Conservation (phyloP, 768 basidiomycete genomes). For the Pholiota conissans region DNA sequence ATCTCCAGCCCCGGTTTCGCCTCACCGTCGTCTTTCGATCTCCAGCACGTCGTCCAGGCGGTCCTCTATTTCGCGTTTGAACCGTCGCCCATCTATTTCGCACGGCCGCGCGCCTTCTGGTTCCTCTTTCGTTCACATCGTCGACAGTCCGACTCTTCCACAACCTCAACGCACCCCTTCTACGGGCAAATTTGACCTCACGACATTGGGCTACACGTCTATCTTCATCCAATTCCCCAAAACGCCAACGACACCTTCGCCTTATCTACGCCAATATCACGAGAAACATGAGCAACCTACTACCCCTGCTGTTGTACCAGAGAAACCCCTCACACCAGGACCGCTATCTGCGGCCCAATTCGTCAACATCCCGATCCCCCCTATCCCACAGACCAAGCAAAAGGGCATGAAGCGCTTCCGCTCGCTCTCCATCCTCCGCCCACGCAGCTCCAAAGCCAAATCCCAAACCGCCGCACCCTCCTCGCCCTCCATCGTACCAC, state of each 20-base stretch:
- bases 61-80: slow-evolving; percentile 18
- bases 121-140: slow-evolving; percentile 43
- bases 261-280: slow-evolving; percentile 24
- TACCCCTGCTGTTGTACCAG: slow-evolving; percentile 1
- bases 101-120: slow-evolving; percentile 41
- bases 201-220: slow-evolving; percentile 63
- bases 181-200: slow-evolving; percentile 54
- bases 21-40: slow-evolving; percentile 31
- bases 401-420: slow-evolving; percentile 24
- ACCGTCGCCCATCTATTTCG: slow-evolving; percentile 33
- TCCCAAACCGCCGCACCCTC: slow-evolving; percentile 16
- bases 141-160: slow-evolving; percentile 41
- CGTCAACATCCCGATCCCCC: slow-evolving; percentile 21
- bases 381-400: slow-evolving; percentile 22
- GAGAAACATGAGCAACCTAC: slow-evolving; percentile 10
- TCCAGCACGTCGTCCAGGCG: slow-evolving; percentile 22
- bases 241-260: slow-evolving; percentile 45
- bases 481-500: slow-evolving; percentile 22
- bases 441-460: slow-evolving; percentile 35
- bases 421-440: slow-evolving; percentile 50
- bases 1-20: slow-evolving; percentile 51
- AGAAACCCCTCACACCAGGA: slow-evolving; percentile 12
- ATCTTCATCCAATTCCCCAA: slow-evolving; percentile 61
- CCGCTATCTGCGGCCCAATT: slow-evolving; percentile 17
- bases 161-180: slow-evolving; percentile 39